Conservation (phyloP, 2,329 filamentous ascomycete genomes). For the Epichloe scottii region DNA sequence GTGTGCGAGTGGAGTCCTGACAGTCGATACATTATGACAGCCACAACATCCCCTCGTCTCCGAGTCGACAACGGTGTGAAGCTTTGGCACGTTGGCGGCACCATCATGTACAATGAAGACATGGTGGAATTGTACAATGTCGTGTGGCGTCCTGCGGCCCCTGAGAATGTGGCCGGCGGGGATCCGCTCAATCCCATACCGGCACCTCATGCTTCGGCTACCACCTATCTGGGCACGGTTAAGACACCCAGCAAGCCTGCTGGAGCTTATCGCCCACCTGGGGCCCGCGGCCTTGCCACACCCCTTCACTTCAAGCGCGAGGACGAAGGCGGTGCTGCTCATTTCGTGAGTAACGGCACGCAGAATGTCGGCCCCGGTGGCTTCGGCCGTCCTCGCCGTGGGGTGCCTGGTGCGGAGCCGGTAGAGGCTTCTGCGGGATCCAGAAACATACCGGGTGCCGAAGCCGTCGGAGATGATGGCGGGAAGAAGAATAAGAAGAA, state of each 20-base stretch:
- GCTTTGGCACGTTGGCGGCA: conserved; percentile 83
- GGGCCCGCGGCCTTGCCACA: conserved; percentile 77
- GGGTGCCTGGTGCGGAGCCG: conserved; percentile 77
- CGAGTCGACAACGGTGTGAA: conserved; percentile 95
- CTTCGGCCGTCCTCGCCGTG: conserved; percentile 65
- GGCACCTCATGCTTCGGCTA: conserved; percentile 67
- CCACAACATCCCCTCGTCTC: conserved; percentile 90
- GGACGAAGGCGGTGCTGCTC: conserved; percentile 87
- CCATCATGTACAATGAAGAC: conserved; percentile 89
- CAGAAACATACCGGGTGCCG: conserved; percentile 52
- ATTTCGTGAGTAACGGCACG: conserved; percentile 65
- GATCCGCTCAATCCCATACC: conserved; percentile 67
- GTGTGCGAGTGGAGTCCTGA: conserved; percentile 97
- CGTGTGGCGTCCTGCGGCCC: conserved; percentile 67
- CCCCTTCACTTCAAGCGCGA: conserved; percentile 95
- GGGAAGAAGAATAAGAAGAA: conserved; percentile 96
- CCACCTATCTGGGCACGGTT: conserved; percentile 68
- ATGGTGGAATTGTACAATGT: conserved; percentile 91
- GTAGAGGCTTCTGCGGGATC: conserved; percentile 55
- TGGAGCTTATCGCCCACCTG: conserved; percentile 92
- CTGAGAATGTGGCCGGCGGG: conserved; percentile 43
- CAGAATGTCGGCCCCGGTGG: conserved; percentile 61
- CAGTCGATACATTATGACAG: conserved; percentile 88
- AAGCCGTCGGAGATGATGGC: conserved; percentile 55
- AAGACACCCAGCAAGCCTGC: conserved; percentile 95